phyloP scores from a whole-genome alignment of 1,284 basidiomycete species.

The Moesziomyces sp. region DNA sequence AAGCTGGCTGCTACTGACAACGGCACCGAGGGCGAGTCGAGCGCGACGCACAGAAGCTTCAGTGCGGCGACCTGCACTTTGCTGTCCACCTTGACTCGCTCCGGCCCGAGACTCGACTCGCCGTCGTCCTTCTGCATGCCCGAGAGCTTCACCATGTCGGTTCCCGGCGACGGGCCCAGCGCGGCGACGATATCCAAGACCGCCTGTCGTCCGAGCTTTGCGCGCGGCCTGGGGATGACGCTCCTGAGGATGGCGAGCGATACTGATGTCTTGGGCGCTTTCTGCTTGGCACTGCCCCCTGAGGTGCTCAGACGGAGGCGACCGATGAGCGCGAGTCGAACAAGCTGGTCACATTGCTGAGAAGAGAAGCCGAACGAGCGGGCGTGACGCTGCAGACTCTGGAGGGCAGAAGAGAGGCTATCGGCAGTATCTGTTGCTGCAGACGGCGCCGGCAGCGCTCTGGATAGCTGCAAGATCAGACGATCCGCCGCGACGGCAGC shows the following conservation, averaged over 20 bases:
- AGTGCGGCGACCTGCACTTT: constrained; percentile 43
- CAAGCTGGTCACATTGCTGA: constrained; percentile 36
- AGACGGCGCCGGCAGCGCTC: constrained; percentile 21
- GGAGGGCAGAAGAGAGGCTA: constrained; percentile 9
- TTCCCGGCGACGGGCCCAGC: constrained; percentile 35
- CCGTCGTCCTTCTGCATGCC: constrained; percentile 18
- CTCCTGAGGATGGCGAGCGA: constrained; percentile 36
- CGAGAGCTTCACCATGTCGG: constrained; percentile 23
- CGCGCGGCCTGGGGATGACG: constrained; percentile 28
- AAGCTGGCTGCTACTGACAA: constrained; percentile 34
- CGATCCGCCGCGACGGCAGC: constrained; percentile 23
- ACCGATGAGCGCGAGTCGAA: constrained; percentile 35
- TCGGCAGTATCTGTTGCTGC: constrained; percentile 8
- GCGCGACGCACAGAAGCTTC: constrained; percentile 39
- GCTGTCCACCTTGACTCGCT: constrained; percentile 36
- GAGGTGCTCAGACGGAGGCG: constrained; percentile 17
- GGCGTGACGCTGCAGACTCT: constrained; percentile 24
- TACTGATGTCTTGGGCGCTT: constrained; percentile 31
- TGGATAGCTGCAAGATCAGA: constrained; percentile 24
- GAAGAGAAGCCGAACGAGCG: constrained; percentile 32
- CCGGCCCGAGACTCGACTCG: constrained; percentile 23
- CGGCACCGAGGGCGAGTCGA: constrained; percentile 39
- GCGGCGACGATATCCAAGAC: constrained; percentile 33
- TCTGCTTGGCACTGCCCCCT: constrained; percentile 5
- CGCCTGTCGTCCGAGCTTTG: constrained; percentile 29